phyloP scores from a whole-genome alignment of 306 rosid genomes.

The Fragaria vesca region DNA sequence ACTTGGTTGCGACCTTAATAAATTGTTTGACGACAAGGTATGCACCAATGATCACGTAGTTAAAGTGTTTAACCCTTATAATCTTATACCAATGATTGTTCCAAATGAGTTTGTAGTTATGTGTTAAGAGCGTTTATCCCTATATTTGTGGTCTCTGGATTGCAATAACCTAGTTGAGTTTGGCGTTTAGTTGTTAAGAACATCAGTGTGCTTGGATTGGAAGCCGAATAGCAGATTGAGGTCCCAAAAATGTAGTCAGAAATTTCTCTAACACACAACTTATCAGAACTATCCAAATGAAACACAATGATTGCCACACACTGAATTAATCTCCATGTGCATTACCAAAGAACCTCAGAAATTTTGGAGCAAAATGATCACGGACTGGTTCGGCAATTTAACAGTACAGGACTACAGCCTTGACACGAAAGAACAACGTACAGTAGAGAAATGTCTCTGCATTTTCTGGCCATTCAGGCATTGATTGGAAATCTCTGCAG shows the following conservation, averaged over 20 bases:
- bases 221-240: background rate
- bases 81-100: background rate
- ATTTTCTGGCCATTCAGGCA: background rate
- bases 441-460: background rate
- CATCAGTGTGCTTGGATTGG: background rate
- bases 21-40: background rate
- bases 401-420: background rate
- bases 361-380: background rate
- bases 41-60: background rate
- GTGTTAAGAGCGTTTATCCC: background rate
- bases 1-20: background rate
- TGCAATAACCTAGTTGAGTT: too few species aligned
- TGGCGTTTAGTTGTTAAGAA: too few species aligned
- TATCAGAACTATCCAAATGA: background rate
- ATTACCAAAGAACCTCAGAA: background rate
- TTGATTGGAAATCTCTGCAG: background rate
- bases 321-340: background rate
- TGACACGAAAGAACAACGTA: background rate
- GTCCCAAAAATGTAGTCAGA: background rate
- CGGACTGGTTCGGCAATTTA: background rate
- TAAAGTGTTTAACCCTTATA: background rate
- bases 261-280: background rate
- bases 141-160: background rate
- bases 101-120: background rate
- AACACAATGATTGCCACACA: background rate